Base-by-base conservation (phyloP, 495 filamentous ascomycete species). In the Stereocaulon alpinum region DNA sequence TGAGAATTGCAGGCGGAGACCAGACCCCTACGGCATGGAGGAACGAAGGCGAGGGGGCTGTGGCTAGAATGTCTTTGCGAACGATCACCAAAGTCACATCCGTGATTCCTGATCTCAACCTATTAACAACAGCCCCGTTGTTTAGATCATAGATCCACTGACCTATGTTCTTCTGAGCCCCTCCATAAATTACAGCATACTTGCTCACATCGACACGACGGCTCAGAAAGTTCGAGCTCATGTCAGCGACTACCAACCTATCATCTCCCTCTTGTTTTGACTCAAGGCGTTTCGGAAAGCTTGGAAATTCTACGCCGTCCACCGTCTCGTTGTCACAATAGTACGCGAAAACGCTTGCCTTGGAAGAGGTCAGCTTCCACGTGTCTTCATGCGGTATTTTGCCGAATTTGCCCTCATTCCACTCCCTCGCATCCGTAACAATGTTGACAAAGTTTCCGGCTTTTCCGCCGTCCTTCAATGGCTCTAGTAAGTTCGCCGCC, bases 261-360 rank as follows among this genome's bases (percentile, higher is more conserved):
- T 83, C 79, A 43, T 80, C 79, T 55, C 82, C 79, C 49, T 78
- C 73, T 17, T 78, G 80, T 49, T 82, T 79, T 3, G 76, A 61
- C 58, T 81, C 82, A 24, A 89, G 75, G 34, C 72, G 69, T 54
- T 78, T 71, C 15, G 92, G 91, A 66, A 94, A 90, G 4, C 62
- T 67, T 15, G 86, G 89, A 66, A 91, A 96, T 68, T 97, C 92
- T n/a, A 96, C 89, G 51, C 93, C 92, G 71, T 96, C 91, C 6
- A 92, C 88, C 0, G 88, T 92, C 77, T 96, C 92, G 63, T 96
- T 96, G 70, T 93, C 89, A 72, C 92, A 96, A 66, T 83, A 89
- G 72, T 96, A 96, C 6, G 91, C 84, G 68, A 91, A 78, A 1
- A 90, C 87, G n/a, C 86, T 71, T 29, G 68, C 75, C 44, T 73